Conservation (phyloP, 192 early-diverging fungal genomes). For the Backusella circina region DNA sequence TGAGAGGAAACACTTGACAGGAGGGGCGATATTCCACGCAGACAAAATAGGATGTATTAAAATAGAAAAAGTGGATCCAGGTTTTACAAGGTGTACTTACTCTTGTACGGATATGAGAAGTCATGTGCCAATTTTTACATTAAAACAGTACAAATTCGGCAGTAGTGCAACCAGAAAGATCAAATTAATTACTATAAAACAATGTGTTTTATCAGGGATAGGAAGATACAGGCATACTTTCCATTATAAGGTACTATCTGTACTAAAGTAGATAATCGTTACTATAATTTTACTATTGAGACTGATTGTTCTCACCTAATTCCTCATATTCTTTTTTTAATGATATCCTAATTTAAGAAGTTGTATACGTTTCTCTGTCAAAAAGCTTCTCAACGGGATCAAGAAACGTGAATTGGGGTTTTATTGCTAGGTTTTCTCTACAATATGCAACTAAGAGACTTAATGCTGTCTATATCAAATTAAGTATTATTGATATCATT, state of each 20-base stretch:
- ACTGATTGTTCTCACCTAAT: neutral
- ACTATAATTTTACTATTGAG: neutral
- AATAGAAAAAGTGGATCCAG: neutral
- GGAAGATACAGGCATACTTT: neutral
- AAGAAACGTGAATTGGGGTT: neutral
- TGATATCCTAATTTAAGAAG: neutral
- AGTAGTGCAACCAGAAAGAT: neutral
- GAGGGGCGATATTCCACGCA: neutral
- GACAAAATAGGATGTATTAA: neutral
- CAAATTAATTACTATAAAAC: neutral
- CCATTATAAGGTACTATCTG: neutral
- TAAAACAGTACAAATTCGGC: neutral
- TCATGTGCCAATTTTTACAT: neutral
- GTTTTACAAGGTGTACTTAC: neutral
- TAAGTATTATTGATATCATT: neutral
- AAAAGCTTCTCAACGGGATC: neutral
- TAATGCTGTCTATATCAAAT: neutral
- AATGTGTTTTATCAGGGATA: neutral
- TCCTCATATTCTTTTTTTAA: neutral
- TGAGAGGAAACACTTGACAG: neutral
- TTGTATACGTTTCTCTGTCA: neutral
- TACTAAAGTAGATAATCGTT: neutral
- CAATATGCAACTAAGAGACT: neutral
- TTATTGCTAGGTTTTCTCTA: neutral
- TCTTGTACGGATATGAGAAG: neutral